phyloP scores from a whole-genome alignment of 1,284 basidiomycete genomes.

The Sporisorium exsertum region DNA sequence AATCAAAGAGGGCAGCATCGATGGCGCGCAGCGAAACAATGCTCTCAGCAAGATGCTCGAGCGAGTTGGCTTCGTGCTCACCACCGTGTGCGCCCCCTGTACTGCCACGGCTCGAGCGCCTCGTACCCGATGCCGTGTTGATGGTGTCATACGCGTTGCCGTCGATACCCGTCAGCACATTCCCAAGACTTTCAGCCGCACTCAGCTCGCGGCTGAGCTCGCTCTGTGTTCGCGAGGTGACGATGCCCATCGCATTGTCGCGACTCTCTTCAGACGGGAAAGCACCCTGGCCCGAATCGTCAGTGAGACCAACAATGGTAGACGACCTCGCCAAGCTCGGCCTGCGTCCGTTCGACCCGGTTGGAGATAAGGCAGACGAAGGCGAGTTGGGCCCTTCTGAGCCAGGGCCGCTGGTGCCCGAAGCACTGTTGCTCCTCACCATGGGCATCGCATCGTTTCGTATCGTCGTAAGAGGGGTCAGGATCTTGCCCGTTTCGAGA shows the following conservation, averaged over 20 bases:
- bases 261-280: slow-evolving; percentile 41
- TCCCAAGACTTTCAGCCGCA: slow-evolving; percentile 41
- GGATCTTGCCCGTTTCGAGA: slow-evolving; percentile 5
- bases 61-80: slow-evolving; percentile 12
- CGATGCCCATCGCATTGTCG: slow-evolving; percentile 43
- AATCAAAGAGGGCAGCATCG: slow-evolving; percentile 52
- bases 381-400: slow-evolving; percentile 25
- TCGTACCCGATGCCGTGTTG: slow-evolving; percentile 33
- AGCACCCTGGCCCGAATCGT: slow-evolving; percentile 19
- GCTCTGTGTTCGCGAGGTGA: slow-evolving; percentile 26
- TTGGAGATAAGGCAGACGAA: slow-evolving; percentile 7
- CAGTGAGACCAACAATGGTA: slow-evolving; percentile 25
- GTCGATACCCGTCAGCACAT: slow-evolving; percentile 24
- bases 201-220: slow-evolving; percentile 39
- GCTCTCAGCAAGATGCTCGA: slow-evolving; percentile 49
- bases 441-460: slow-evolving; percentile 15
- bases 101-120: slow-evolving; percentile 42
- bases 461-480: slow-evolving; percentile 26
- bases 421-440: slow-evolving; percentile 35
- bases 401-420: slow-evolving; percentile 17
- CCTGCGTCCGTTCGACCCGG: slow-evolving; percentile 9
- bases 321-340: slow-evolving; percentile 29
- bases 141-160: slow-evolving; percentile 29
- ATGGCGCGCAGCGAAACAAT: slow-evolving; percentile 53
- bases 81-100: slow-evolving; percentile 10